These are phyloP conservation scores for Volvox reticuliferus DNA, from an alignment of 139 green algal species.

Conservation along the genomic window DNA sequence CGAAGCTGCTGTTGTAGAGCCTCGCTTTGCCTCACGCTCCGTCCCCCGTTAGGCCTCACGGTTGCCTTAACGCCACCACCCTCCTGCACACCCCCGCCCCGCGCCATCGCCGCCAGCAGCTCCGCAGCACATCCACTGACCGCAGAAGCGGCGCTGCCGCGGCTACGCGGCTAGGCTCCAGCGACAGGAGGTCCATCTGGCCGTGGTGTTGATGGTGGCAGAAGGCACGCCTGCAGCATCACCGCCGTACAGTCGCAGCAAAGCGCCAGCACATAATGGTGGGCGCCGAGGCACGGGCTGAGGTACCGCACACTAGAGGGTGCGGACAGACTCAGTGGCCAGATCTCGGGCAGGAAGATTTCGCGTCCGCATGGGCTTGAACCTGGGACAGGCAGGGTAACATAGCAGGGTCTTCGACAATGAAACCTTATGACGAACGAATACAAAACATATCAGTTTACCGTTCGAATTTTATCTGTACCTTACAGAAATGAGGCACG, in stretches of 20 bases:
- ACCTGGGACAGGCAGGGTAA: neutral
- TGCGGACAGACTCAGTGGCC: constrained; percentile 31
- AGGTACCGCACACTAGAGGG: neutral
- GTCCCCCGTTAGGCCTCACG: neutral
- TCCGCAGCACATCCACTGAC: constrained; percentile 4
- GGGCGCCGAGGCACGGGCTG: neutral
- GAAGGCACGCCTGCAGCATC: constrained; percentile 16
- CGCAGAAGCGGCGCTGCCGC: neutral
- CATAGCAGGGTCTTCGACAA: too few species aligned
- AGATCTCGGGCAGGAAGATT: neutral
- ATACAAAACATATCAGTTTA: too few species aligned
- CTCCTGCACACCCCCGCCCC: neutral
- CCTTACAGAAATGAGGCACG: too few species aligned
- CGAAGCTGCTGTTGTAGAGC: constrained; percentile 28
- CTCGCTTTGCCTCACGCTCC: neutral
- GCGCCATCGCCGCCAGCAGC: constrained; percentile 13
- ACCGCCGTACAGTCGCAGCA: neutral
- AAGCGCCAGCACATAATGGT: neutral
- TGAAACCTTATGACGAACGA: too few species aligned
- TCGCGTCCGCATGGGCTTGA: neutral
- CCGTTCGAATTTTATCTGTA: too few species aligned
- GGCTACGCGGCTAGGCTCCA: neutral
- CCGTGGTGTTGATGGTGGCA: neutral
- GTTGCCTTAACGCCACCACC: neutral
- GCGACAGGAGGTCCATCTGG: neutral